phyloP scores from a whole-genome alignment of 2,329 filamentous ascomycete genomes.

The Hypocreales sp. region DNA sequence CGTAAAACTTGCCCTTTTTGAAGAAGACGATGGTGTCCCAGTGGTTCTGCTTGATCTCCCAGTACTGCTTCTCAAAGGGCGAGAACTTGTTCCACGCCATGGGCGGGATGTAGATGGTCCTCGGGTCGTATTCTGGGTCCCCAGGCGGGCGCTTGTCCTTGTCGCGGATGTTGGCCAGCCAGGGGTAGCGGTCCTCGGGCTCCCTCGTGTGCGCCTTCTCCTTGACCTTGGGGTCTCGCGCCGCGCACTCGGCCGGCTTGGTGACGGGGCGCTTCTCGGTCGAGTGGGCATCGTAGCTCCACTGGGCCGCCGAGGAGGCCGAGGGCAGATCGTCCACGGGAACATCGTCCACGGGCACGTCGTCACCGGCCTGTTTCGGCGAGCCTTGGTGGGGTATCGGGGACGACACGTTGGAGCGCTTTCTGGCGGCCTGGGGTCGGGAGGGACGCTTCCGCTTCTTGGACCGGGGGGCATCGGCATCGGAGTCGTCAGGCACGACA shows the following conservation, averaged over 20 bases:
- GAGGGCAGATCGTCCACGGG: slow-evolving; percentile 40
- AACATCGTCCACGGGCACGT: slow-evolving; percentile 30
- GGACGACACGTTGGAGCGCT: slow-evolving; percentile 42
- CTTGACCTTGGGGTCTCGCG: slow-evolving; percentile 23
- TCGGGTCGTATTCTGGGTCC: slow-evolving; percentile 80
- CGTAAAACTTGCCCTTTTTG: slow-evolving; percentile 99
- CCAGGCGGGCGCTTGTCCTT: slow-evolving; percentile 65
- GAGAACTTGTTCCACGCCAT: slow-evolving; percentile 70
- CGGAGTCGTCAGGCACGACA: slow-evolving; percentile 73
- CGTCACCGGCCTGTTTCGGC: slow-evolving; percentile 15
- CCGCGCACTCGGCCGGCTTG: slow-evolving; percentile 13
- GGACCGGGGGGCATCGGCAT: slow-evolving; percentile 39
- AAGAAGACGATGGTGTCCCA: slow-evolving; percentile 98
- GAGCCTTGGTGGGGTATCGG: no score
- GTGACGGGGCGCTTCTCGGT: slow-evolving; percentile 19
- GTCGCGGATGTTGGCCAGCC: slow-evolving; percentile 76
- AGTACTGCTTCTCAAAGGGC: slow-evolving; percentile 94
- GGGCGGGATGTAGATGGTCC: slow-evolving; percentile 81
- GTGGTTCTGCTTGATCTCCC: slow-evolving; percentile 97
- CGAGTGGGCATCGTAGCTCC: slow-evolving; percentile 48
- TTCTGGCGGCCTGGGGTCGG: slow-evolving; percentile 38
- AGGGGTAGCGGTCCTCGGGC: slow-evolving; percentile 74
- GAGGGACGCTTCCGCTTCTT: slow-evolving; percentile 63
- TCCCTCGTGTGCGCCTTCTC: slow-evolving; percentile 67
- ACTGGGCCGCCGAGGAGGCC: slow-evolving; percentile 65